Evolutionary conservation across 2,329 filamentous ascomycete genomes (phyloP), one percentile per base, ranked within the genome.

Genomic region (Ophiostoma sp.): DNA sequence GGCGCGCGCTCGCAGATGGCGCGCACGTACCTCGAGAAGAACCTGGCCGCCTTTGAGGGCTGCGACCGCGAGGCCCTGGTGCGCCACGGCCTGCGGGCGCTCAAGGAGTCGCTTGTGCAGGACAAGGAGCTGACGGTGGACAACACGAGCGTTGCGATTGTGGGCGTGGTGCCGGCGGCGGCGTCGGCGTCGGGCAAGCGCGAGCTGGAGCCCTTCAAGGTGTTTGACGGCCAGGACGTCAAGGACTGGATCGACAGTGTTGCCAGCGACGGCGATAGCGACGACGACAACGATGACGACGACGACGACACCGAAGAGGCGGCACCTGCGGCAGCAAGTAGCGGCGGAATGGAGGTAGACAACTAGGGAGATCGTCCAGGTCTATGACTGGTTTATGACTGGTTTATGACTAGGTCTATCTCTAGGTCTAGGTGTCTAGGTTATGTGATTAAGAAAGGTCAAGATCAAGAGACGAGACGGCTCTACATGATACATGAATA

Each of bases 111-210:
- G 76, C 83, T 99, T 79, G 91, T 92, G 71, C 94, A 98, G 86
- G 95, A 99, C 82, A 96, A 96, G 84, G 94, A 98, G 85, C 83
- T 99, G 79, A 98, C 94, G 70, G 88, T 97, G 57, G 95, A 98
- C 80, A 99, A 99, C 83, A 97, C 94, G 69, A 97, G 93, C 75
- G 87, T 99, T 69, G 94, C 92, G 52, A 85, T 97, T 72, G 91
- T 94, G 31, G 94, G 94, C 11, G 82, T 86, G 67, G 81, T 76
- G 66, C 93, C 93, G 3, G 83, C 86, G 64, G 80, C 76, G 67
- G 79, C 82, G 70, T 80, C 79, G 73, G 80, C 81, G 72, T 81
- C 82, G 7, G 82, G 82, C 69, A 83, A 83, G 78, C 86, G 85
- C 79, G 81, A 77, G 69, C 81, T 90, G 41, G 92, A 98, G 84